Percentiles rank a stretch among this genome's conserved stretches.
phyloP scores from a whole-genome alignment of 805 yeast species.

The Yamadazyma scolyti region DNA sequence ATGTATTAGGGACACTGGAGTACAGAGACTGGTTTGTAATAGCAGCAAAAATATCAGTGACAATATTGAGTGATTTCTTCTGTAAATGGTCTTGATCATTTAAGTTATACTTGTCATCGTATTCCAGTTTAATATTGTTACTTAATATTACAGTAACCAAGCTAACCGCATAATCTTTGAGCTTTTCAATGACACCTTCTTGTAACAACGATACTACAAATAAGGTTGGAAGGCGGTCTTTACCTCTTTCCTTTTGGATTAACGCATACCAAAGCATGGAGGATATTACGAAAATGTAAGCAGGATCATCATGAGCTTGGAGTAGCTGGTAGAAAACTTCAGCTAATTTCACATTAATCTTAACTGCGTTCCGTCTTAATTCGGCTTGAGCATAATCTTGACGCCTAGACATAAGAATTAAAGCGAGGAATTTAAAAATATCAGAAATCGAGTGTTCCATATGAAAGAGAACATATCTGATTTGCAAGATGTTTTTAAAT shows the following conservation, averaged over 20 bases:
- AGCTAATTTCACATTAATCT: conserved; percentile 32
- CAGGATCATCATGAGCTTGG: conserved; percentile 14
- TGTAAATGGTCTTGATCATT: conserved; percentile 33
- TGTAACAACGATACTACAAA: conserved; percentile 50
- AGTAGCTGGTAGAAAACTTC: conserved; percentile 21
- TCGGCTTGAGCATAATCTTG: conserved; percentile 36
- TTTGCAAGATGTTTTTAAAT: conserved; percentile 57
- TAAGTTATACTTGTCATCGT: too few species aligned
- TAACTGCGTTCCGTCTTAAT: conserved; percentile 39
- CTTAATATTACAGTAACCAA: too few species aligned
- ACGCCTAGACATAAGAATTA: conserved; percentile 45
- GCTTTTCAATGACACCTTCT: conserved; percentile 39
- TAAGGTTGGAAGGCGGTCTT: conserved; percentile 30
- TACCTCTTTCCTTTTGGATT: conserved; percentile 19
- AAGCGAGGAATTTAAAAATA: conserved; percentile 40
- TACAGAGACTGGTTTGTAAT: conserved; percentile 34
- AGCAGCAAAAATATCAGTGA: conserved; percentile 43
- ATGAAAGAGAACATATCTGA: conserved; percentile 48
- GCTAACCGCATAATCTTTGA: conserved; percentile 27
- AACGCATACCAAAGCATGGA: conserved; percentile 38
- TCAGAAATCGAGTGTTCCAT: conserved; percentile 44
- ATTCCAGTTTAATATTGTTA: neutral
- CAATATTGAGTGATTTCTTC: conserved; percentile 40
- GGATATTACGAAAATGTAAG: conserved; percentile 31
- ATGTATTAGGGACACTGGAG: conserved; percentile 38